These are phyloP conservation scores for Nadsonia fulvescens DNA, from an alignment of 805 yeast genomes.

Conservation along the genomic window DNA sequence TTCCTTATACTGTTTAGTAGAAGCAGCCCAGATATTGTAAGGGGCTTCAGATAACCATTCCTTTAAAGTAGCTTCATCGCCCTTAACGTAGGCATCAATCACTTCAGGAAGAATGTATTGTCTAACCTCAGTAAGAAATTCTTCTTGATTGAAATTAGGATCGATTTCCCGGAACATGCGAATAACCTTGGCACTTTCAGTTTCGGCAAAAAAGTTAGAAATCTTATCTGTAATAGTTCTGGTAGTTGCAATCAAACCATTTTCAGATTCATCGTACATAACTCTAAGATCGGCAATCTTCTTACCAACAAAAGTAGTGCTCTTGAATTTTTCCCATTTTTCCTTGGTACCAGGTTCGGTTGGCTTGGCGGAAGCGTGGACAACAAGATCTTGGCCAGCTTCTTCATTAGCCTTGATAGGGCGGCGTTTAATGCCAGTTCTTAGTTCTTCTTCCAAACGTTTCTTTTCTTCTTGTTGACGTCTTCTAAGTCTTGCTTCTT, in stretches of 20 bases:
- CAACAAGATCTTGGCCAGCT: conserved; percentile 68
- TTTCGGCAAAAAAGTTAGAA: conserved; percentile 84
- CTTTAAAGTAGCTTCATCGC: conserved; percentile 69
- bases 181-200: conserved; percentile 87
- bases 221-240: conserved; percentile 68
- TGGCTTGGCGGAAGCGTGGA: conserved; percentile 65
- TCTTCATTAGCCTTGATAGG: conserved; percentile 47
- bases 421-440: conserved; percentile 40
- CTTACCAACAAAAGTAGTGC: conserved; percentile 54
- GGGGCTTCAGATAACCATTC: conserved; percentile 96
- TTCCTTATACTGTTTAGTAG: conserved; percentile 79
- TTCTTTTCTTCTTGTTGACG: conserved; percentile 29
- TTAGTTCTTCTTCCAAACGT: conserved; percentile 25
- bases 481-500: conserved; percentile 60
- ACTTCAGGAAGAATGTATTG: conserved; percentile 90
- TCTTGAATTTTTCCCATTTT: conserved; percentile 46
- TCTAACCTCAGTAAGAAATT: conserved; percentile 66
- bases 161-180: conserved; percentile 76
- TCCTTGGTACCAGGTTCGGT: conserved; percentile 55
- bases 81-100: conserved; percentile 84
- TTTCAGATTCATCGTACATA: conserved; percentile 73
- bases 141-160: conserved; percentile 66
- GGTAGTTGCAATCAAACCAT: conserved; percentile 65
- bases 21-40: conserved; percentile 81
- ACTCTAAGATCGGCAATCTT: conserved; percentile 39